Evolutionary conservation across 768 basidiomycete species (phyloP).

Genomic region (Rhodotorula paludigena): DNA sequence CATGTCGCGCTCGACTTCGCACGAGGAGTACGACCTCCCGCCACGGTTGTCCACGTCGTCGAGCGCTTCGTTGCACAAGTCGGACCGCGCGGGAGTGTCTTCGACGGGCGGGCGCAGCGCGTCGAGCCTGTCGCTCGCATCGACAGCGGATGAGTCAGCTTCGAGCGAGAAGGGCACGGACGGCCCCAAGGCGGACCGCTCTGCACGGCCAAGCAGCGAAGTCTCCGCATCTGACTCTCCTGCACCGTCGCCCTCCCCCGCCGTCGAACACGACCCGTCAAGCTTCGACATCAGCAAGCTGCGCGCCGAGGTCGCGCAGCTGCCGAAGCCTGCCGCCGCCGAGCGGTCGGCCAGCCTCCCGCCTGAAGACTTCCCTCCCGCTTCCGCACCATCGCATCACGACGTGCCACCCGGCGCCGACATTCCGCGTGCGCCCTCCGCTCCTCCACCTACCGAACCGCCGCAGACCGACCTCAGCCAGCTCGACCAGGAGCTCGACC

Average conservation of each 20-base stretch:
- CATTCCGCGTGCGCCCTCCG: conserved; percentile 6
- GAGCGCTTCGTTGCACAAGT: neutral
- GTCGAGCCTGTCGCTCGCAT: conserved; percentile 19
- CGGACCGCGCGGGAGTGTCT: neutral
- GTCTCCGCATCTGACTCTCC: too few relatives aligned
- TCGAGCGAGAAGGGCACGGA: conserved; percentile 3
- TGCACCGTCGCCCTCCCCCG: neutral
- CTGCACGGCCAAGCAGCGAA: neutral
- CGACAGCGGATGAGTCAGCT: neutral
- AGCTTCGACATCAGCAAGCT: conserved; percentile 38
- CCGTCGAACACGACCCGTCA: neutral
- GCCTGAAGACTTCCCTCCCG: neutral
- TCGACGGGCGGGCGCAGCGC: neutral
- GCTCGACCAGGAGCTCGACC: conserved; percentile 33
- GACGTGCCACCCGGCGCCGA: neutral
- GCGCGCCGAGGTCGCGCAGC: conserved; percentile 37
- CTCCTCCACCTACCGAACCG: conserved; percentile 5
- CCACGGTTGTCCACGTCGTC: conserved; percentile 5
- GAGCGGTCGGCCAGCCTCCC: conserved; percentile 11
- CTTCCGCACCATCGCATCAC: neutral
- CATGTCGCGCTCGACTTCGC: conserved; percentile 13
- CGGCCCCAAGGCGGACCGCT: neutral
- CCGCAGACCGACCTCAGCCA: conserved; percentile 25
- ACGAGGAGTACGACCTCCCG: conserved; percentile 33
- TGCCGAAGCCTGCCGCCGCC: conserved; percentile 13